Base-by-base conservation (phyloP, 2,329 filamentous ascomycete species). In the Saccharata proteae region DNA sequence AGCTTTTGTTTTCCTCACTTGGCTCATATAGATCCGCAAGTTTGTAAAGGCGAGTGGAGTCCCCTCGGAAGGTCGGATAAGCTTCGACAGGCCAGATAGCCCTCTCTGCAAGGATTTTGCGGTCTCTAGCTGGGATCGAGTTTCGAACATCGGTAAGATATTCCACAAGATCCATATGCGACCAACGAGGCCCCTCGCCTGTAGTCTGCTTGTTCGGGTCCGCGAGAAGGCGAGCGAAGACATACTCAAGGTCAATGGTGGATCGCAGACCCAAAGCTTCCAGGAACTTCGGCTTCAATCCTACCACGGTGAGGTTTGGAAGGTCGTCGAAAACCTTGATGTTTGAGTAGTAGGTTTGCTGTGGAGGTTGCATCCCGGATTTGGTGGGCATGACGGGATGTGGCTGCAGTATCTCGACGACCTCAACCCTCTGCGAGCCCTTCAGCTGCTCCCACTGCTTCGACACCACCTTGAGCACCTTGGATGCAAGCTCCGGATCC, bases 321-420 rank as follows among this genome's bases (percentile, higher is more conserved):
- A 98, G 64, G 50, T 98, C 90, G 39, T 94, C 85, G 47, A 98
- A 98, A 1, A 98, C 64, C 51, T 84, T 90, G 21, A 98, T 90
- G n/a, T 74, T 80, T 2, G 82, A 75, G 48, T 98, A 94, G 54
- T 94, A 98, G 0, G 90, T 77, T 41, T 96, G 85, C 3, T 64
- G 60, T 4, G 90, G 90, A 43, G 72, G 80, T 44, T 67, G 79
- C 86, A 98, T 92, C 6, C 90, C 90, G 41, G 77, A 58, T 50
- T 84, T 94, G 0, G 90, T 96, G 0, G 90, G 90, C 48, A 98
- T 82, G 16, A 93, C 71, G 0, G 83, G 71, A 29, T 79, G 67
- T 2, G 68, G 61, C 32, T 74, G 69, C 3, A 96, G 61, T 4
- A 84, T 57, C 11, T 69, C 62, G 6, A 71, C 59, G 4, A 93